Conservation (phyloP, 2,329 filamentous ascomycete species). For the Metarhizium sp. region DNA sequence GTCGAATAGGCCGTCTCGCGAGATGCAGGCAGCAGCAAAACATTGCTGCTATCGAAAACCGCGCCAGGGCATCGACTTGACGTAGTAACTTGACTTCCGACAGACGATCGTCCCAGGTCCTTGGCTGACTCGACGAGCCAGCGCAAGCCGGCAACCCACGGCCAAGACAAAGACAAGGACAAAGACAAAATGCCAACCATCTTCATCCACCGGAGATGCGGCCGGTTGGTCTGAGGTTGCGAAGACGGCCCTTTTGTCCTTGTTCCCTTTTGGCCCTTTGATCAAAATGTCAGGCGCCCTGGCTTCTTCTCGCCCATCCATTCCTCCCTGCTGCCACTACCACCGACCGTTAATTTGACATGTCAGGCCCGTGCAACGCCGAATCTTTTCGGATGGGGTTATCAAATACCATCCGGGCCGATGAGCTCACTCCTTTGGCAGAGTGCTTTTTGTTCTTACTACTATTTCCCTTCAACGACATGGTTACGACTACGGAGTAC, state of each 20-base stretch:
- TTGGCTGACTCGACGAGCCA: background rate
- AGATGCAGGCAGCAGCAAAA: background rate
- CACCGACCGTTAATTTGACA: background rate
- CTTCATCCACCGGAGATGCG: too few species aligned
- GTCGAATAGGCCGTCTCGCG: background rate
- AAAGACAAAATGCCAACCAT: too few species aligned
- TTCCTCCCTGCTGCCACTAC: background rate
- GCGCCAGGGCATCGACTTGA: background rate
- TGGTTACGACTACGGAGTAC: too few species aligned
- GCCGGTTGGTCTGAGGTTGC: too few species aligned
- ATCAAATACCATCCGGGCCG: background rate
- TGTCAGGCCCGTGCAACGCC: conserved; percentile 3
- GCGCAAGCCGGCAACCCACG: background rate
- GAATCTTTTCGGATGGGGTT: background rate
- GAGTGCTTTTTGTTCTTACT: too few species aligned
- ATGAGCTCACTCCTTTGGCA: too few species aligned
- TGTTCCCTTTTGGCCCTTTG: background rate
- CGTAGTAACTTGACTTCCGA: background rate
- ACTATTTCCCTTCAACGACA: too few species aligned
- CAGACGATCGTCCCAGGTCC: background rate
- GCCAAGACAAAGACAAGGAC: background rate
- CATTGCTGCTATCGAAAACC: background rate
- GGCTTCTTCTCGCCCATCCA: background rate
- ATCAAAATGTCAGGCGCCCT: background rate
- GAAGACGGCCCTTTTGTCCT: background rate